Conservation (phyloP, 441 rosid genomes). For the Biscutella laevigata region DNA sequence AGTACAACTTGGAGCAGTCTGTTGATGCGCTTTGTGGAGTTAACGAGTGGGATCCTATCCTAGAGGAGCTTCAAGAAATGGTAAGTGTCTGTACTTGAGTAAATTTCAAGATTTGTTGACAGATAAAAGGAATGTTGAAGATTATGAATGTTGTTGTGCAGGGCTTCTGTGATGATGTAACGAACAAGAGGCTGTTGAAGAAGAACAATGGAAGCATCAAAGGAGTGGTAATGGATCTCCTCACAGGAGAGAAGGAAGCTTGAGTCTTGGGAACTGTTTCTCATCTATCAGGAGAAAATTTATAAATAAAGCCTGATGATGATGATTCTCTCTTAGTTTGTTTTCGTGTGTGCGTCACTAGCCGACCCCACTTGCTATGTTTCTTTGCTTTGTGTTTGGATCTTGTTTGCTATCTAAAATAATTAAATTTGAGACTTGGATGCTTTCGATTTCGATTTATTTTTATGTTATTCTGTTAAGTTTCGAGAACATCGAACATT, state of each 20-base stretch:
- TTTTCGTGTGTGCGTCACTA: not conserved
- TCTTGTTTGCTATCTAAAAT: not conserved
- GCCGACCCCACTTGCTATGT: not conserved
- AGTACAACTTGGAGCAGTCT: slow-evolving; percentile 67
- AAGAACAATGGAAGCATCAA: slow-evolving; percentile 94
- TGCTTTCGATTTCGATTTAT: not conserved
- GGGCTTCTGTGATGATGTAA: slow-evolving; percentile 70
- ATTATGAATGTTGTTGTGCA: slow-evolving; percentile 22
- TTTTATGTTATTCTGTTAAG: no score
- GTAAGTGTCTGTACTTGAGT: slow-evolving; percentile 29
- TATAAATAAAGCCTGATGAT: slow-evolving; percentile 16
- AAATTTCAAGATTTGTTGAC: not conserved
- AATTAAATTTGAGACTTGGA: not conserved
- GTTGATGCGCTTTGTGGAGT: slow-evolving; percentile 74
- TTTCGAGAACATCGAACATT: no score
- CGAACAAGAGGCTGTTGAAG: slow-evolving; percentile 76
- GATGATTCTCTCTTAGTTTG: no score
- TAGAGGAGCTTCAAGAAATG: slow-evolving; percentile 85
- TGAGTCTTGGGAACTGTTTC: slow-evolving; percentile 16
- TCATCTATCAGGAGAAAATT: not conserved
- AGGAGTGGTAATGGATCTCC: slow-evolving; percentile 88
- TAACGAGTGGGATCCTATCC: slow-evolving; percentile 85
- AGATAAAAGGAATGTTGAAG: slow-evolving; percentile 4
- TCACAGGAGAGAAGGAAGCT: slow-evolving; percentile 50
- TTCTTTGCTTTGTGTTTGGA: not conserved